Evolutionary conservation across 2,329 filamentous ascomycete species (phyloP), one percentile per base, ranked within the genome.

Genomic region (Ophiostoma fasciatum): DNA sequence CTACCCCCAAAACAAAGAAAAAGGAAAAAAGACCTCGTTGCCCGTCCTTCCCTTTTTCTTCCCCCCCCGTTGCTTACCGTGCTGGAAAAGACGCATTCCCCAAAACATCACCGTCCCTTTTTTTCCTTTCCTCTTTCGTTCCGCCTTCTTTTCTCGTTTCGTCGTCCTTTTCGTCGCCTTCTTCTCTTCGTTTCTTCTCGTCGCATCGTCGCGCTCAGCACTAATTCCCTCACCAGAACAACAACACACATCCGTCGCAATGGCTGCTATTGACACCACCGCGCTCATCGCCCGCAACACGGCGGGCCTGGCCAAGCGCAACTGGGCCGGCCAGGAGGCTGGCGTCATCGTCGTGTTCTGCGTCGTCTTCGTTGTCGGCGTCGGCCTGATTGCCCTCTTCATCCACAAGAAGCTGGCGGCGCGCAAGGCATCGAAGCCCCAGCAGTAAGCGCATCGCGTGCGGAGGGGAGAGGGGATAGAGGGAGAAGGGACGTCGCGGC

Each of bases 281-380:
- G 26, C 44, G 1, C 39, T 56, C 33, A 43, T 54, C 43, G 49
- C 51, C 38, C 53, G 53, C 49, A 48, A 54, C 41, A 25, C 51
- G 38, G 39, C 46, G 60, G 61, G 48, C 57, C 58, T 74, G 42
- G 50, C 58, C 49, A 72, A 65, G 60, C 64, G 63, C 42, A 71
- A 74, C 60, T 78, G 68, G 66, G 69, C 72, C 18, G 46, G 54
- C 42, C 48, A 55, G 22, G 67, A 78, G 49, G 62, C 66, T 30
- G 73, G 73, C 53, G 70, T 76, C 43, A 61, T 78, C 34, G 58
- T 76, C 44, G 73, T 78, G 38, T 73, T 78, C 55, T 62, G 58
- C 53, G 71, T 78, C 46, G 60, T 75, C 52, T 68, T 68, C 48
- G 47, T 72, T 41, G 66, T 78, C 45, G 61, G 42, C 27, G 38